A percentile compares a stretch with the other conserved stretches of the same genome.
Evolutionary conservation across 108 stramenopile species (phyloP).

Genomic region (Licmophora abbreviata): DNA sequence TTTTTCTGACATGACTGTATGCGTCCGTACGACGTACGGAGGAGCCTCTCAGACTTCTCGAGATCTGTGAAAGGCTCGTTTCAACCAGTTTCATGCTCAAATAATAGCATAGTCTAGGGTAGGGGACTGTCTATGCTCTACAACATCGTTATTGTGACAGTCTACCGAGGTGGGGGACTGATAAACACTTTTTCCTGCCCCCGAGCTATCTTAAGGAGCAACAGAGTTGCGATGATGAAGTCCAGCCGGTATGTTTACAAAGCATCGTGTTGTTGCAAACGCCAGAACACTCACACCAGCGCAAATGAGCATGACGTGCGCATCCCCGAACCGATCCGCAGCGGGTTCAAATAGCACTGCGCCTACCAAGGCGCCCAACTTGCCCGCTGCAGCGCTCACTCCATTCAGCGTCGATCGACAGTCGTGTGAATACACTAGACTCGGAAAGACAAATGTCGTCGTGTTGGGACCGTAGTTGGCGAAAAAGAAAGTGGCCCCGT

Average conservation of each 20-base stretch:
- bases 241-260: slow-evolving; percentile 16
- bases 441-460: slow-evolving; percentile 67
- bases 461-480: slow-evolving; percentile 86
- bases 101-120: no score
- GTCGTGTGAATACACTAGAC: slow-evolving; percentile 53
- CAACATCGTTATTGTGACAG: no score
- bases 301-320: slow-evolving; percentile 64
- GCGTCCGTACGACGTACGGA: no score
- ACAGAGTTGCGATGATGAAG: neutral
- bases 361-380: slow-evolving; percentile 71
- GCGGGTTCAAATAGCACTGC: slow-evolving; percentile 67
- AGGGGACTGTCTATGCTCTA: no score
- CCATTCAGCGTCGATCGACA: slow-evolving; percentile 83
- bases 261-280: slow-evolving; percentile 36
- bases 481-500: slow-evolving; percentile 82
- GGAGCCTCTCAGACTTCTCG: no score
- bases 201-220: neutral
- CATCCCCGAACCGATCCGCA: slow-evolving; percentile 48
- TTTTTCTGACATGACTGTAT: no score
- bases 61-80: no score
- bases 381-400: slow-evolving; percentile 72
- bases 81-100: no score
- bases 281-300: slow-evolving; percentile 52
- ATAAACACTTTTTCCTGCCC: no score
- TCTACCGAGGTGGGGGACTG: no score